Conservation (phyloP, 2,329 filamentous ascomycete genomes). For the Paraconiothyrium sp. region DNA sequence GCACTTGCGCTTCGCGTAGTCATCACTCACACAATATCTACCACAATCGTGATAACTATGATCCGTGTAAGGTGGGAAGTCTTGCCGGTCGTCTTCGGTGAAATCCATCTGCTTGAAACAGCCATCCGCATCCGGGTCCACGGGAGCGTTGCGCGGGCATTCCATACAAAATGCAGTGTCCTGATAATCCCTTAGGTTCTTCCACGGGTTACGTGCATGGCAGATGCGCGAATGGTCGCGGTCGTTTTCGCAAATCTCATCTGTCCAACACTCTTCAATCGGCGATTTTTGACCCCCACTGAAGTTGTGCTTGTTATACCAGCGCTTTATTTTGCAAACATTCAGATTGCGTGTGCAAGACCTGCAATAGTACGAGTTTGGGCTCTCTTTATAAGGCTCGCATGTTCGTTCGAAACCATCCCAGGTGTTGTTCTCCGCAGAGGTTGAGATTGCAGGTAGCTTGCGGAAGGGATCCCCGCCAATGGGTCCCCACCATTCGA, state of each 20-base stretch:
- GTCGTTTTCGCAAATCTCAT: slow-evolving; percentile 6
- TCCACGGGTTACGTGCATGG: not conserved
- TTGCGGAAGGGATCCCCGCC: not conserved
- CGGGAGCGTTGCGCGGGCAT: not conserved
- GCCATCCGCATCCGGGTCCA: not conserved
- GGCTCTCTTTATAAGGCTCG: not conserved
- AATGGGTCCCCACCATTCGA: slow-evolving; percentile 1
- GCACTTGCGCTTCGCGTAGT: not conserved
- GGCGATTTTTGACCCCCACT: not conserved
- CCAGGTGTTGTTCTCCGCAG: not conserved
- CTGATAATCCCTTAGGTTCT: not conserved
- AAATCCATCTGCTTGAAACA: slow-evolving; percentile 7
- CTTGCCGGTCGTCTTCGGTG: not conserved
- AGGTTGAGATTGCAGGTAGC: not conserved
- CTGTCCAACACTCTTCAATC: not conserved
- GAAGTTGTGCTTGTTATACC: not conserved
- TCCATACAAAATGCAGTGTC: slow-evolving; percentile 3
- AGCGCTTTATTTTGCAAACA: slow-evolving; percentile 3
- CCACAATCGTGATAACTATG: not conserved
- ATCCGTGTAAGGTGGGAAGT: not conserved
- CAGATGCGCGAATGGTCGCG: slow-evolving; percentile 6
- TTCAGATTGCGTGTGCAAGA: not conserved
- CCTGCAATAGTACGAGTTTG: slow-evolving; percentile 1
- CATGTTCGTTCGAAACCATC: slow-evolving; percentile 4
- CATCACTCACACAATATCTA: not conserved